Evolutionary conservation across 2,329 filamentous ascomycete species (phyloP).

Genomic region (Dothidotthia symphoricarpi): DNA sequence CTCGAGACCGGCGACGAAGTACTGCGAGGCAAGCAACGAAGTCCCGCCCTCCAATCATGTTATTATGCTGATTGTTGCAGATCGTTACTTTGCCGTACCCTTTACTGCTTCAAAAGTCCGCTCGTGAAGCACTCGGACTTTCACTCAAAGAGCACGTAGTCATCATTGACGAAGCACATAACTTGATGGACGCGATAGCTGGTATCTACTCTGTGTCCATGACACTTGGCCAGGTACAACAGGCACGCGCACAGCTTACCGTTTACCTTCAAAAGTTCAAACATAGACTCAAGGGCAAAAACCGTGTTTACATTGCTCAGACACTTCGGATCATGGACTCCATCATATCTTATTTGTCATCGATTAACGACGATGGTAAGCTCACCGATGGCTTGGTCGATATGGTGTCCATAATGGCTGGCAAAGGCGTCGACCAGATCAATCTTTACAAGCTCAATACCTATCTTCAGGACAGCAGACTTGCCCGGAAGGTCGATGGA

Average conservation of each 20-base stretch:
- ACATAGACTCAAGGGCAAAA: constrained; percentile 83
- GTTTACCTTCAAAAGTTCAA: constrained; percentile 85
- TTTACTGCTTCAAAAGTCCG: constrained; percentile 79
- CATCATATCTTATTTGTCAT: constrained; percentile 66
- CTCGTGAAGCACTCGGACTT: constrained; percentile 82
- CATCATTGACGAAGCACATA: constrained; percentile 97
- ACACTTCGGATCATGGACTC: constrained; percentile 81
- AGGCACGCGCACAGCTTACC: constrained; percentile 71
- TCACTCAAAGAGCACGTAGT: constrained; percentile 84
- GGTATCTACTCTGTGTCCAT: constrained; percentile 81
- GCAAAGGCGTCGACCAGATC: constrained; percentile 90
- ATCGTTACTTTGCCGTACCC: constrained; percentile 93
- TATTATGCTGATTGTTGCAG: constrained; percentile 36
- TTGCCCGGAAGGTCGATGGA: constrained; percentile 91
- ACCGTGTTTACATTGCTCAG: constrained; percentile 87
- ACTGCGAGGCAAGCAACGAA: constrained; percentile 61
- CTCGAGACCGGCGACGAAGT: constrained; percentile 77
- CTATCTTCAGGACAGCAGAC: constrained; percentile 87
- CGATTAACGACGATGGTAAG: constrained; percentile 42
- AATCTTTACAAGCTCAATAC: constrained; percentile 85
- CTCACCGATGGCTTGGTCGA: constrained; percentile 66
- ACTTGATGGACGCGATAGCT: constrained; percentile 91
- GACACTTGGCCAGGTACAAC: constrained; percentile 67
- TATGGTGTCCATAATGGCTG: constrained; percentile 68
- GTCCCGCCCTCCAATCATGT: background rate